Base-by-base conservation (phyloP, 768 basidiomycete genomes). In the Chalciporus pseudorubinellus region DNA sequence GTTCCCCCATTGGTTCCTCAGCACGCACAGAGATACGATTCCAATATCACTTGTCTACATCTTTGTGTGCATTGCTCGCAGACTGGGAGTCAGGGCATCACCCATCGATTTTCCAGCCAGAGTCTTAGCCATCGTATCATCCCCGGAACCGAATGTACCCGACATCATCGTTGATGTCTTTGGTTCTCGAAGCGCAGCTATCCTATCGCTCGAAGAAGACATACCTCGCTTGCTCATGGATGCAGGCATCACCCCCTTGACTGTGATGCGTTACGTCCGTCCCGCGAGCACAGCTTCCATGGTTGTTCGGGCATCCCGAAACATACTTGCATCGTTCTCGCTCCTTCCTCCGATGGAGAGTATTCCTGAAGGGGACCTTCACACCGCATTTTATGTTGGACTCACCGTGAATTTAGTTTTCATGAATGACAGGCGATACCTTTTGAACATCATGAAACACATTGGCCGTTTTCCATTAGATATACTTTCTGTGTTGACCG, bases 31-130 rank as follows among this genome's bases (percentile, higher is more conserved):
- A 50, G 64, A 65, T 20, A 77, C 81, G 0, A 74, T 86, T 39
- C 84, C 84, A 0, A 77, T 87, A 43, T 82, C 81, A 11, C 69
- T 86, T 39, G 77, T 78, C 34, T 82, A 80, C 64, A 60, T 83
- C 20, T 87, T 84, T 52, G 74, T 80, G 12, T 74, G 77, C 16
- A 66, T 87, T 39, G 75, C 76, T 16, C 72, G 74, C 14, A 74
- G 80, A 29, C 61, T 85, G 1, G 80, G 77, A 21, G 69, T 86
- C 16, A 55, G 62, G 8, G 82, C 82, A 0, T 72, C 71, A 4
- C 83, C 84, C 0, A 64, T 82, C 16, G 75, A 81, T 57, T 82
- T 83, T 49, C 85, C 84, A 6, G 65, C 67, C 9, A 74, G 73
- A 45, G 84, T 87, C 13, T 60, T 85, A 29, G 81, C 73, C 12